Conservation (phyloP, 495 filamentous ascomycete species). For the Neurospora sp. region DNA sequence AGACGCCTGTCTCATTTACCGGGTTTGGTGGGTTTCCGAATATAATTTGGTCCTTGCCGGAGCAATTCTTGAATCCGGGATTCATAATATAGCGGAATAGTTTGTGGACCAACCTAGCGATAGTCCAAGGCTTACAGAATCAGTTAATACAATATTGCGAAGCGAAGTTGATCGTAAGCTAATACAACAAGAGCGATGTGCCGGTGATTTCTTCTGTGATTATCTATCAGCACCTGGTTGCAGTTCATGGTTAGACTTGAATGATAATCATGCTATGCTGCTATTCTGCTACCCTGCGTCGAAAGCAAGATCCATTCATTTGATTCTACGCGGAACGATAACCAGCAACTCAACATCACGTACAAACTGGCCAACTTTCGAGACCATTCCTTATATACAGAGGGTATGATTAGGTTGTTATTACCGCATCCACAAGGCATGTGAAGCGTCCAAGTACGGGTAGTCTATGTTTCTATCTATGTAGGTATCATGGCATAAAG, state of each 20-base stretch:
- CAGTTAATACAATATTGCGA: neutral
- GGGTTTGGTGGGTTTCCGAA: neutral
- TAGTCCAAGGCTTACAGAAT: neutral
- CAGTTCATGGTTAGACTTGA: neutral
- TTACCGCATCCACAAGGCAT: neutral
- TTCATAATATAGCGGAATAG: neutral
- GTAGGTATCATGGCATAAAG: neutral
- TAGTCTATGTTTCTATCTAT: neutral
- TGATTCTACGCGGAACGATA: neutral
- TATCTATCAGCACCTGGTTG: neutral
- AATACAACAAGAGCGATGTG: neutral
- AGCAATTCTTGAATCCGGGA: neutral
- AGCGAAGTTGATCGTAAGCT: neutral
- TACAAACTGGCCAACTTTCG: no score
- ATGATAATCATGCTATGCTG: neutral
- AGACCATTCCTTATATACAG: no score
- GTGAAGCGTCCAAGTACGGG: neutral
- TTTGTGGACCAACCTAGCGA: neutral
- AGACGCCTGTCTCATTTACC: neutral
- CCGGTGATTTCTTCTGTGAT: neutral
- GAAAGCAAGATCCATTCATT: neutral
- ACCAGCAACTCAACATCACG: neutral
- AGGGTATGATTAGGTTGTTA: neutral
- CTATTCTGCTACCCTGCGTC: neutral
- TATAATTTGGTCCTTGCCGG: neutral